Conservation (phyloP, 805 yeast genomes). For the Yamadazyma tumulicola region DNA sequence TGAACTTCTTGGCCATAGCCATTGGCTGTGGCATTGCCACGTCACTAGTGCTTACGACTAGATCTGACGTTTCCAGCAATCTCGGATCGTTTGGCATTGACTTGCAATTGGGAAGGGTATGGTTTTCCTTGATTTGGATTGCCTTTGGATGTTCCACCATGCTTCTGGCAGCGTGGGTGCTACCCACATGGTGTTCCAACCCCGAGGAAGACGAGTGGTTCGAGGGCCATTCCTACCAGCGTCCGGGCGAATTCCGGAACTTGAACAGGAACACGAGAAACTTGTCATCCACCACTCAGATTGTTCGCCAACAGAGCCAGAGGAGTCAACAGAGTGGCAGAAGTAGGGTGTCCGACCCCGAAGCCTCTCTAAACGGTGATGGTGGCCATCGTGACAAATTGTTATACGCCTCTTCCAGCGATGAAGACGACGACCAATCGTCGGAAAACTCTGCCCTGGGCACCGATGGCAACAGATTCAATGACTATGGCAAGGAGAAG, state of each 20-base stretch:
- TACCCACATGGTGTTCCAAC: slow-evolving; percentile 51
- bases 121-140: slow-evolving; percentile 42
- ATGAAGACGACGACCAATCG: slow-evolving; percentile 1
- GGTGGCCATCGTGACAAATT: slow-evolving; percentile 9
- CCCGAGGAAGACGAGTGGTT: slow-evolving; percentile 30
- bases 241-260: slow-evolving; percentile 9
- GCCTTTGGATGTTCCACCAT: slow-evolving; percentile 21
- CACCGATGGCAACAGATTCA: slow-evolving; percentile 2
- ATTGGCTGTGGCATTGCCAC: slow-evolving; percentile 28
- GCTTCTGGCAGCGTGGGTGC: slow-evolving; percentile 30
- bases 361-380: background rate
- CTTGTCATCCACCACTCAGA: background rate
- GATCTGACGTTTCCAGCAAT: slow-evolving; percentile 22
- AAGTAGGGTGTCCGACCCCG: background rate
- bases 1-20: slow-evolving; percentile 18
- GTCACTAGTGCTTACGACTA: slow-evolving; percentile 26
- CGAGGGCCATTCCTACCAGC: slow-evolving; percentile 10
- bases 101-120: slow-evolving; percentile 38
- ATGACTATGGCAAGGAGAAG: slow-evolving; percentile 4
- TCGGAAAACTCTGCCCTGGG: background rate
- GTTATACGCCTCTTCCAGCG: slow-evolving; percentile 7
- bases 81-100: slow-evolving; percentile 47
- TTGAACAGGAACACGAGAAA: background rate
- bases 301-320: background rate
- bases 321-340: background rate